These are phyloP conservation scores for Saccharum spontaneum DNA, from an alignment of 176 grass and related monocot genomes.

Conservation along the genomic window DNA sequence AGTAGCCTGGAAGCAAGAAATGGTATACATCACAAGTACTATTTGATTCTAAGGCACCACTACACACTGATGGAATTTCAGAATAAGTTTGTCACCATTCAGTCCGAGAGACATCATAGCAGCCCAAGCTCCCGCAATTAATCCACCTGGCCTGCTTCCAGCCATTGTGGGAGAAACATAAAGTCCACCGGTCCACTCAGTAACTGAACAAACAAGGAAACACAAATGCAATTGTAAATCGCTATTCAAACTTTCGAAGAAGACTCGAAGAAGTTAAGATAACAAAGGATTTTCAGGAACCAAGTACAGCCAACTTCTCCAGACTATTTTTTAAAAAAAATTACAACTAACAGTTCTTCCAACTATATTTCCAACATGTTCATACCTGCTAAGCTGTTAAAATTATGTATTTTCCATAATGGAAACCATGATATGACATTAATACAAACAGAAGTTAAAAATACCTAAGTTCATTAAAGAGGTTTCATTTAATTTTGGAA, in stretches of 20 bases:
- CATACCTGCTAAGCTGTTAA: background rate
- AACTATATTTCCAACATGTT: background rate
- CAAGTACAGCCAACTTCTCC: background rate
- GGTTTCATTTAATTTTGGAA: slow-evolving; percentile 21
- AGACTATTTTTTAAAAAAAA: background rate
- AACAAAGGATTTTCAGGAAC: slow-evolving; percentile 2
- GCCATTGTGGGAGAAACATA: slow-evolving; percentile 95
- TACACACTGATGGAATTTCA: background rate
- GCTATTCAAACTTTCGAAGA: slow-evolving; percentile 14
- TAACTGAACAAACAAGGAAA: slow-evolving; percentile 60
- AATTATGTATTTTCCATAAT: background rate
- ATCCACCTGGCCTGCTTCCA: slow-evolving; percentile 91
- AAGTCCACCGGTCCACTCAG: slow-evolving; percentile 95
- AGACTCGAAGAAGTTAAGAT: background rate
- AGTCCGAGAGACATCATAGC: slow-evolving; percentile 92
- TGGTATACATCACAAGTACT: slow-evolving; percentile 26
- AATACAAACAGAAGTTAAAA: slow-evolving; percentile 4
- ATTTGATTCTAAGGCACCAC: background rate
- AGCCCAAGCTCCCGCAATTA: slow-evolving; percentile 95
- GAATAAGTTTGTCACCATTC: slow-evolving; percentile 59
- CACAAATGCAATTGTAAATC: background rate
- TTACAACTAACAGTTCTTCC: background rate
- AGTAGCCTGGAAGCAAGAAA: slow-evolving; percentile 59
- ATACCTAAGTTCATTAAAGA: background rate
- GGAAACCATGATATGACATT: background rate